These are phyloP conservation scores for Mycena alexandri DNA, from an alignment of 768 basidiomycete species.

Conservation along the genomic window DNA sequence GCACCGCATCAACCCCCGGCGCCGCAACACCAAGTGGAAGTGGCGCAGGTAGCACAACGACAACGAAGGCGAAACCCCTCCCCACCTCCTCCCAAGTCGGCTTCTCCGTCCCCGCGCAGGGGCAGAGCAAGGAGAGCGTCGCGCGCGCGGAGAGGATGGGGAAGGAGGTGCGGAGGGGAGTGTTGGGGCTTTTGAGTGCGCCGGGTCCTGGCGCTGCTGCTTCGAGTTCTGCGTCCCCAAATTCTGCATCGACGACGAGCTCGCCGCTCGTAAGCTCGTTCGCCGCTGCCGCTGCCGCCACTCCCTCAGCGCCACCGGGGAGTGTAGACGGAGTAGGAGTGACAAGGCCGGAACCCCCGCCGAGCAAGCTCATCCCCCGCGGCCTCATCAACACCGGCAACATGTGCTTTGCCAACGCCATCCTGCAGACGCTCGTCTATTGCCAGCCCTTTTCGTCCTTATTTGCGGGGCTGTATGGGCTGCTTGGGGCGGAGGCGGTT, in stretches of 20 bases:
- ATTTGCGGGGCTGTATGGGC: constrained; percentile 58
- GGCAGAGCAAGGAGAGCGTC: constrained; percentile 43
- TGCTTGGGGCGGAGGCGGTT: constrained; percentile 40
- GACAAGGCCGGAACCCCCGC: constrained; percentile 19
- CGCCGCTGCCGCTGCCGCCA: constrained; percentile 24
- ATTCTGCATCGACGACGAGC: constrained; percentile 35
- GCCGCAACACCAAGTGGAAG: neutral
- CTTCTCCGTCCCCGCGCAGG: constrained; percentile 72
- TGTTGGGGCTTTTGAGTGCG: constrained; percentile 66
- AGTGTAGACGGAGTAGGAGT: constrained; percentile 3
- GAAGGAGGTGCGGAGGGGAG: constrained; percentile 44
- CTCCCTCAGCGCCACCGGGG: constrained; percentile 2
- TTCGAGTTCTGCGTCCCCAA: too few species aligned
- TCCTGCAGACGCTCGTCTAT: constrained; percentile 91
- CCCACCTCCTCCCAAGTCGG: constrained; percentile 81
- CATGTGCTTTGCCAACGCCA: constrained; percentile 97
- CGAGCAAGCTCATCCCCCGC: constrained; percentile 56
- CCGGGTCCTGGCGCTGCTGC: too few species aligned
- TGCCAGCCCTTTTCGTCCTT: constrained; percentile 88
- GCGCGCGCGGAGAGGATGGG: constrained; percentile 51
- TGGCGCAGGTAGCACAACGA: neutral
- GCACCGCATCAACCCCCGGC: constrained; percentile 4
- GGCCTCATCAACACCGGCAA: constrained; percentile 96
- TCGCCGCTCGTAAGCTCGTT: neutral
- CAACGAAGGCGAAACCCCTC: constrained; percentile 58